Base-by-base conservation (phyloP, 2,329 filamentous ascomycete species). In the Sphaerulina musiva region DNA sequence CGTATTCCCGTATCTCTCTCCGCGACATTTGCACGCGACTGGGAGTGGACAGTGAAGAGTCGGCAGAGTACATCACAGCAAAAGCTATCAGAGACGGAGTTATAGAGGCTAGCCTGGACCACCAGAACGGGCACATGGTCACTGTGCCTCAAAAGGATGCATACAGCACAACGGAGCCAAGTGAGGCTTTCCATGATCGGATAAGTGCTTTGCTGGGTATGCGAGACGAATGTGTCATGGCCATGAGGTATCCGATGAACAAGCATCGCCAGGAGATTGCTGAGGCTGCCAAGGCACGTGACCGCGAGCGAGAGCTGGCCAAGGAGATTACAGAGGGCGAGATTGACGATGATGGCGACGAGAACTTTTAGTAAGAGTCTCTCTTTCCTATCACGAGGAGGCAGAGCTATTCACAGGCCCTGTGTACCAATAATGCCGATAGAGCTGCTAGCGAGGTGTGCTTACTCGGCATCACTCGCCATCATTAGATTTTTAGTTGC, bases 191-290 rank as follows among this genome's bases (percentile, higher is more conserved):
- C 80, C 92, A 98, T 72, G 92, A 95, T 69, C 89, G 93, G 68
- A 97, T 98, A 65, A 82, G 84, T 62, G 93, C 93, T 42, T 95
- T 93, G 72, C 79, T 98, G 65, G 83, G 85, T 53, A 81, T 98
- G 59, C 91, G 97, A 68, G 93, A 98, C 66, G 93, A 98, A 77
- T 97, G 92, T 69, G 91, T 98, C 67, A 97, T 95, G 87, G 92
- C 93, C 26, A 98, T 98, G 93, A 84, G 93, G 52, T 98, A 97
- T 75, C 93, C 93, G 2, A 97, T 97, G 92, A 96, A 98, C 77
- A 93, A 97, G 73, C 93, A 98, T 74, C 84, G 93, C 14, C 79
- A 97, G 53, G 93, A 98, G 74, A 80, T 98, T 53, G 97, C 96
- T 81, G 97, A 95, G 66, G 93, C 93, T 0, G 92, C 97, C 73